A percentile compares a stretch with the other conserved stretches of the same genome.
Conservation (phyloP, 148 eudicot genomes). For the Persicaria maculosa region DNA sequence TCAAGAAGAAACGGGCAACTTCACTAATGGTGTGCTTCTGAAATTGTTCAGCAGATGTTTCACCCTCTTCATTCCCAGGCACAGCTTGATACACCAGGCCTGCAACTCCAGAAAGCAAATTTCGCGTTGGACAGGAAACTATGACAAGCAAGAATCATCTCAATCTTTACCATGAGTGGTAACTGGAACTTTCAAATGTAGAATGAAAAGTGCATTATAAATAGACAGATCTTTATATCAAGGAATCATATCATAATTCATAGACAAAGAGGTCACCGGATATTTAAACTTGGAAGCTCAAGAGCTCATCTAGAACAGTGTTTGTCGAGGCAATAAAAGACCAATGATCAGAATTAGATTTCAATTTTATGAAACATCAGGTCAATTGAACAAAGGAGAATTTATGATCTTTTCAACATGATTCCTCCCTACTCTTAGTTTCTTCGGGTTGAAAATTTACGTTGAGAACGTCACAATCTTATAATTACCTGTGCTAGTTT, state of each 20-base stretch:
- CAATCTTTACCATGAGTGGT: neutral
- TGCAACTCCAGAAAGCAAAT: constrained; percentile 23
- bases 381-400: neutral
- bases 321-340: neutral
- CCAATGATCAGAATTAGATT: neutral
- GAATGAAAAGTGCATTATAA: neutral
- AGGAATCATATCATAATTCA: neutral
- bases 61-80: constrained; percentile 33
- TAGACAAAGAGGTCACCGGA: neutral
- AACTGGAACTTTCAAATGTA: neutral
- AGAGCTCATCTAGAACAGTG: neutral
- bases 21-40: constrained; percentile 13
- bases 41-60: constrained; percentile 24
- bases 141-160: neutral
- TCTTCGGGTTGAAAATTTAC: neutral
- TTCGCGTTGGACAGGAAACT: neutral
- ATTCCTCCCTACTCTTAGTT: neutral
- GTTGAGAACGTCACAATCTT: neutral
- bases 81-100: constrained; percentile 40
- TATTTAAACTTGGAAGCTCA: neutral
- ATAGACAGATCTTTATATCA: neutral
- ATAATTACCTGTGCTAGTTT: constrained; percentile 35
- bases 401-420: neutral
- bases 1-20: constrained; percentile 26
- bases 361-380: neutral